Evolutionary conservation across 2,329 filamentous ascomycete genomes (phyloP).

Genomic region (Rutstroemia sydowiana): DNA sequence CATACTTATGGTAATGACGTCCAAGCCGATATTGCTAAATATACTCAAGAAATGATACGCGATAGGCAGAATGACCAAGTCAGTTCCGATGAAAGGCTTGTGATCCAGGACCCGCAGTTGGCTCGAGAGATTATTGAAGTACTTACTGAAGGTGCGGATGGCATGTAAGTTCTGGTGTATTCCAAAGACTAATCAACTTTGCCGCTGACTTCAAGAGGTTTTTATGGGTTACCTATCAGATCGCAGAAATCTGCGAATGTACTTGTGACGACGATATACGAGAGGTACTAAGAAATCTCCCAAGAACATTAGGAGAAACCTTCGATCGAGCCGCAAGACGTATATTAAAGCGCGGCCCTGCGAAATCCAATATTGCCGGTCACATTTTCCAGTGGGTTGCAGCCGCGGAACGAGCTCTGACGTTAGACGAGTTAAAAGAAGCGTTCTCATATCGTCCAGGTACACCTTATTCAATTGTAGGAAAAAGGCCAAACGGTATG

Average conservation of each 20-base stretch:
- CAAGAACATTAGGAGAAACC: too few species aligned
- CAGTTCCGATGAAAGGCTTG: constrained; percentile 1
- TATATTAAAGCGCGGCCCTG: constrained; percentile 21
- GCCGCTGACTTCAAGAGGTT: constrained; percentile 28
- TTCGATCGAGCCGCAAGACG: constrained; percentile 12
- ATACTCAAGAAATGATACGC: constrained; percentile 11
- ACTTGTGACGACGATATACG: constrained; percentile 30
- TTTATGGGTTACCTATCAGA: constrained; percentile 34
- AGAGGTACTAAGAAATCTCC: constrained; percentile 24
- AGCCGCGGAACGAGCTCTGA: constrained; percentile 29
- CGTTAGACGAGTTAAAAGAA: constrained; percentile 33
- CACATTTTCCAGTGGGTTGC: constrained; percentile 31
- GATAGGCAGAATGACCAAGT: constrained; percentile 5
- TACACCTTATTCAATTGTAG: constrained; percentile 21
- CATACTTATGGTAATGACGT: constrained; percentile 8
- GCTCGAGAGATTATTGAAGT: constrained; percentile 23
- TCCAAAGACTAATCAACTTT: constrained; percentile 7
- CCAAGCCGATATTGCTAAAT: constrained; percentile 12
- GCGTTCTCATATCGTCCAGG: constrained; percentile 32
- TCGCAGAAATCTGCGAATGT: constrained; percentile 31
- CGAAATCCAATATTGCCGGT: constrained; percentile 10
- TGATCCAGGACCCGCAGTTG: constrained; percentile 11
- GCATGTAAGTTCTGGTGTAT: constrained; percentile 28
- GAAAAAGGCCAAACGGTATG: constrained; percentile 26
- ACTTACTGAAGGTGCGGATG: constrained; percentile 27